Percentiles rank a stretch among this genome's conserved stretches.
Conservation (phyloP, 179 eudicot species). For the Beta macrorhiza region DNA sequence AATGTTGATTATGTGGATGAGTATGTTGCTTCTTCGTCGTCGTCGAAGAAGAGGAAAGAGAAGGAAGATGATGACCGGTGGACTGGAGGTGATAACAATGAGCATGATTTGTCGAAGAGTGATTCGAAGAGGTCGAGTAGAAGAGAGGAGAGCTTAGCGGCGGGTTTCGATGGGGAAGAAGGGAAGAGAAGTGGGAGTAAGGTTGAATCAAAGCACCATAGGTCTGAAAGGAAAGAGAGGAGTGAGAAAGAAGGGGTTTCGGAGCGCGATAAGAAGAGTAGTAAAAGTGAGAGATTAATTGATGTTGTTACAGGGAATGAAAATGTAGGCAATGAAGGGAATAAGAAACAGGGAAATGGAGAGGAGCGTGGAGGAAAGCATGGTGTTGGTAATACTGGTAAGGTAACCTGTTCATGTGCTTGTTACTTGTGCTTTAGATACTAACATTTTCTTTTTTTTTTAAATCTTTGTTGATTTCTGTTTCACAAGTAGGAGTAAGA, state of each 20-base stretch:
- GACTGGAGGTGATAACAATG: slow-evolving; percentile 54
- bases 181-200: slow-evolving; percentile 50
- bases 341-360: slow-evolving; percentile 17
- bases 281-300: slow-evolving; percentile 35
- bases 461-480: neutral
- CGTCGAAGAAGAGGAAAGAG: slow-evolving; percentile 67
- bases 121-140: slow-evolving; percentile 60
- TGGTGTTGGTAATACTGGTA: slow-evolving; percentile 69
- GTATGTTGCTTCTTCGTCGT: slow-evolving; percentile 35
- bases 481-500: neutral
- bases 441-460: neutral
- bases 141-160: slow-evolving; percentile 38
- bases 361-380: slow-evolving; percentile 57
- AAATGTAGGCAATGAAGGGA: slow-evolving; percentile 34
- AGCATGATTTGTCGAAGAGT: slow-evolving; percentile 32
- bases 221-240: slow-evolving; percentile 62
- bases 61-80: slow-evolving; percentile 76
- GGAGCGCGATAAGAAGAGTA: slow-evolving; percentile 57
- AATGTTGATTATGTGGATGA: slow-evolving; percentile 54
- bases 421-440: neutral
- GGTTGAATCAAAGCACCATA: slow-evolving; percentile 57
- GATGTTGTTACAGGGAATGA: slow-evolving; percentile 32
- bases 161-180: slow-evolving; percentile 41
- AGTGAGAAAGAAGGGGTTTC: slow-evolving; percentile 57
- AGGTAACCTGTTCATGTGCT: slow-evolving; percentile 44